phyloP scores from a whole-genome alignment of 176 grass and related monocot genomes.

The Carex pumila region DNA sequence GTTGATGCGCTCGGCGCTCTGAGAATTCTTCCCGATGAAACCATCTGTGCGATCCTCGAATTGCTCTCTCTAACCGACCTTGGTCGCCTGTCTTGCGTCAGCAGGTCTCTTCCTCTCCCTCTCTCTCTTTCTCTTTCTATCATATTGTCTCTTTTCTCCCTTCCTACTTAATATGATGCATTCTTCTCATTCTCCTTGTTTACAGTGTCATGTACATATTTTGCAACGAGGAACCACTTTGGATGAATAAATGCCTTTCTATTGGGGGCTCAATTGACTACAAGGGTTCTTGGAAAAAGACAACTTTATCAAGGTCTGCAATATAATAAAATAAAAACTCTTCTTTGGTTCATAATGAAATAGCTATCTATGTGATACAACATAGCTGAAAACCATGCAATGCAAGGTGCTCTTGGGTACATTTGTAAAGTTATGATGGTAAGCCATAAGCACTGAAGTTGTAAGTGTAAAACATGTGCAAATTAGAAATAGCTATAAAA shows the following conservation, averaged over 20 bases:
- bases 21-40: conserved; percentile 63
- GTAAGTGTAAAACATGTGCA: not conserved
- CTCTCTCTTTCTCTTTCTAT: not conserved
- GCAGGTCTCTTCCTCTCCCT: conserved; percentile 44
- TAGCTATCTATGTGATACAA: not conserved
- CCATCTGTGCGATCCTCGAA: conserved; percentile 71
- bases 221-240: conserved; percentile 96
- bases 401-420: not conserved
- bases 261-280: conserved; percentile 69
- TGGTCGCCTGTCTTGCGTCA: conserved; percentile 77
- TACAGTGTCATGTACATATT: conserved; percentile 91
- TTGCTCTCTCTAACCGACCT: conserved; percentile 71
- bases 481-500: not conserved
- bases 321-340: not conserved
- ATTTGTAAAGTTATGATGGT: not conserved
- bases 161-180: too few relatives aligned
- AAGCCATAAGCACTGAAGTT: not conserved
- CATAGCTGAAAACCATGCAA: not conserved
- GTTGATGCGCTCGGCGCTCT: conserved; percentile 66
- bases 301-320: conserved; percentile 51
- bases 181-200: not conserved
- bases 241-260: conserved; percentile 94
- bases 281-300: conserved; percentile 79
- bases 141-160: too few relatives aligned
- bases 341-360: not conserved